Evolutionary conservation across 257 asterid species (phyloP).

Genomic region (Scutellaria galericulata): DNA sequence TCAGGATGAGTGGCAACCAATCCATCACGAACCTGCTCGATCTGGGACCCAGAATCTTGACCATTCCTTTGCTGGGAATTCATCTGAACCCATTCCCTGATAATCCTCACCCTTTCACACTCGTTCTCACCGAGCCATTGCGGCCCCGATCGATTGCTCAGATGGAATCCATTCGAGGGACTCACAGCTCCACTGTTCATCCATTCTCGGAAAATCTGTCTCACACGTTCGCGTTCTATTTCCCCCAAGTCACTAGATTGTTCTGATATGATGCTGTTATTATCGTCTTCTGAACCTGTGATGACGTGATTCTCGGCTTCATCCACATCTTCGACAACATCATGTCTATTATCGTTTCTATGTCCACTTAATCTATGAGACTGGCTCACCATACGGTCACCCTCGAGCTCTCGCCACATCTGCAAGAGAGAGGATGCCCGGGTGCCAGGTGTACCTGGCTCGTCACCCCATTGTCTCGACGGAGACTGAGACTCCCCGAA

Average conservation of each 20-base stretch:
- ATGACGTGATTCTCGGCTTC: slow-evolving; percentile 48
- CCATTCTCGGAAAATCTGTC: slow-evolving; percentile 83
- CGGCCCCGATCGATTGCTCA: slow-evolving; percentile 40
- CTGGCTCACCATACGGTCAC: slow-evolving; percentile 62
- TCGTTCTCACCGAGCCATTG: slow-evolving; percentile 68
- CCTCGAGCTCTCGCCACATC: slow-evolving; percentile 90
- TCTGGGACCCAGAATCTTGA: slow-evolving; percentile 51
- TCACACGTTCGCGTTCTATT: slow-evolving; percentile 72
- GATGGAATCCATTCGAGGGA: slow-evolving; percentile 42
- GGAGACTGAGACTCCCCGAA: slow-evolving; percentile 60
- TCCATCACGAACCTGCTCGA: slow-evolving; percentile 65
- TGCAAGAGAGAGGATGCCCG: slow-evolving; percentile 74
- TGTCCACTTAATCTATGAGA: slow-evolving; percentile 48
- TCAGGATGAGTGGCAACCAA: slow-evolving; percentile 45
- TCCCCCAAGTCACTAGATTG: slow-evolving; percentile 80
- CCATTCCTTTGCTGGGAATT: slow-evolving; percentile 52
- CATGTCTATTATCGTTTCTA: slow-evolving; percentile 46
- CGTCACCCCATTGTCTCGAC: slow-evolving; percentile 49
- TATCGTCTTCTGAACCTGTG: slow-evolving; percentile 55
- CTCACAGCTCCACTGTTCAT: slow-evolving; percentile 55
- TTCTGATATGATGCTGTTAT: slow-evolving; percentile 60
- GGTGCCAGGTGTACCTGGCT: slow-evolving; percentile 54
- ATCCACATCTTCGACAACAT: slow-evolving; percentile 39
- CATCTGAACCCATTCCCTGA: slow-evolving; percentile 65
- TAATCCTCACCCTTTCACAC: slow-evolving; percentile 60